A percentile compares a stretch with the other conserved stretches of the same genome.
Conservation (phyloP, 2,329 filamentous ascomycete genomes). For the Hymenoscyphus repandus region DNA sequence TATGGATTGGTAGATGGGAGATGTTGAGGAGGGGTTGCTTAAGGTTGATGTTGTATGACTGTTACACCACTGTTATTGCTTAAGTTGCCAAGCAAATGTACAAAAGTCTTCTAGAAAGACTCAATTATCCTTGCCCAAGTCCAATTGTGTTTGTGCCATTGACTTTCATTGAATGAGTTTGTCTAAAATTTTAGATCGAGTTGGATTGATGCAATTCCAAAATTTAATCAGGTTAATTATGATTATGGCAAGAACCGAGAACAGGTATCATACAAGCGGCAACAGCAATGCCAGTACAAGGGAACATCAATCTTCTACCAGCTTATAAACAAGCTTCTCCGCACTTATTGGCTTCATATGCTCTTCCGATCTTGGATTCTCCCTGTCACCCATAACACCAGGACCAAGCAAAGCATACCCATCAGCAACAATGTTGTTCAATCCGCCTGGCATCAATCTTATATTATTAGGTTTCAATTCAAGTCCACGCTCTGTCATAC, state of each 20-base stretch:
- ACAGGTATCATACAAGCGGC: too few species aligned
- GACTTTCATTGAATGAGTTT: too few species aligned
- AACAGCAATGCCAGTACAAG: background rate
- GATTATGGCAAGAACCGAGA: too few species aligned
- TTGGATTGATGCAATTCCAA: too few species aligned
- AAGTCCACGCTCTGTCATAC: constrained; percentile 19
- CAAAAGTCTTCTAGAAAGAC: too few species aligned
- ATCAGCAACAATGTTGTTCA: constrained; percentile 1
- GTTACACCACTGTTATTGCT: background rate
- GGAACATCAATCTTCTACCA: background rate
- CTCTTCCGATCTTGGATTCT: constrained; percentile 21
- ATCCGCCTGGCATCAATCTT: constrained; percentile 2
- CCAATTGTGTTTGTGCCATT: too few species aligned
- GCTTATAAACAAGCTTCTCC: constrained; percentile 33
- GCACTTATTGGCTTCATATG: constrained; percentile 37
- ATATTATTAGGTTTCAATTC: background rate
- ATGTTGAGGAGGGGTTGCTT: background rate
- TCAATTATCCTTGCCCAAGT: too few species aligned
- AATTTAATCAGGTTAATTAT: background rate
- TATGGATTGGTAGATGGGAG: constrained; percentile 18
- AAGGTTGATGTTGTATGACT: background rate
- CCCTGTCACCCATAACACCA: constrained; percentile 30
- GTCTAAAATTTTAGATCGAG: too few species aligned
- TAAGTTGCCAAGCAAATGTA: too few species aligned
- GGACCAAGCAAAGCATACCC: constrained; percentile 1